Evolutionary conservation across 331 rosid genomes (phyloP).

Genomic region (Malus hybrid): DNA sequence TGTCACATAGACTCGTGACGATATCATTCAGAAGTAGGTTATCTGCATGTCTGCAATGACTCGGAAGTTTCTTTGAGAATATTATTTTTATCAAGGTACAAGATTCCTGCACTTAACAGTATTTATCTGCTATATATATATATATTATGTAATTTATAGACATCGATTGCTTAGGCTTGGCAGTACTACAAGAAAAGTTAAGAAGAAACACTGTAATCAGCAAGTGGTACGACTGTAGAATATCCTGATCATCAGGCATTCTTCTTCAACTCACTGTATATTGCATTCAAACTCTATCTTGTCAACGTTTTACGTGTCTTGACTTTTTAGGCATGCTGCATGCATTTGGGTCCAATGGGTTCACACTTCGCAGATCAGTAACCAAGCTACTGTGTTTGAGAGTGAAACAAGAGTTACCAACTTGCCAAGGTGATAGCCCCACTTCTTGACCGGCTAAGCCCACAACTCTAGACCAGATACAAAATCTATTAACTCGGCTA

Average conservation of each 20-base stretch:
- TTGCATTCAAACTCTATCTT: too few relatives aligned
- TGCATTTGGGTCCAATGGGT: background rate
- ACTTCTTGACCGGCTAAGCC: background rate
- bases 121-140: background rate
- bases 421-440: background rate
- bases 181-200: too few relatives aligned
- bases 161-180: too few relatives aligned
- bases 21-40: background rate
- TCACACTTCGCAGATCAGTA: background rate
- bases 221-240: too few relatives aligned
- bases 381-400: background rate
- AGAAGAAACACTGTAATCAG: too few relatives aligned
- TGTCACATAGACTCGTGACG: background rate
- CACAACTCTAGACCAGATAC: background rate
- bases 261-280: too few relatives aligned
- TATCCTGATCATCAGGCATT: too few relatives aligned
- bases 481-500: background rate
- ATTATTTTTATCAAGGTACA: background rate
- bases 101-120: background rate
- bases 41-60: background rate
- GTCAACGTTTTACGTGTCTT: background rate
- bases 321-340: background rate
- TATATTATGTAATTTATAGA: too few relatives aligned
- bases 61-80: background rate
- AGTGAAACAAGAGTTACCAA: background rate